Evolutionary conservation across 2,329 filamentous ascomycete genomes (phyloP).

Genomic region (Xylariaceae sp.): DNA sequence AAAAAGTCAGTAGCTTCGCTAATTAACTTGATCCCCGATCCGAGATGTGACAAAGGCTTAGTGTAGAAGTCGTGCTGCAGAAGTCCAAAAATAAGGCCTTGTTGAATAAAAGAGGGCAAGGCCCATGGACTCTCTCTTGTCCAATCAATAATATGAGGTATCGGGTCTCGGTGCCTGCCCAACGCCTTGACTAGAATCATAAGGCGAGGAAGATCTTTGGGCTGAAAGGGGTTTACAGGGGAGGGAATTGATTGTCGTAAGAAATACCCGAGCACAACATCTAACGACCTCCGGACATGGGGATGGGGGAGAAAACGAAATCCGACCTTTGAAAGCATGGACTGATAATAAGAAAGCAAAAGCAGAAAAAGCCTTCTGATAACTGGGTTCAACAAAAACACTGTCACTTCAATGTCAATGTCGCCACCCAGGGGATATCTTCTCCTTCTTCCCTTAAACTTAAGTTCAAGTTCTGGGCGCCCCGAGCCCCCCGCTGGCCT

Average conservation of each 20-base stretch:
- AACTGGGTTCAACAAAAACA: background rate
- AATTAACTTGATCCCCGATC: constrained; percentile 1
- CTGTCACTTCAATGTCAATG: background rate
- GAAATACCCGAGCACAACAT: constrained; percentile 7
- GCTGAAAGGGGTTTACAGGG: background rate
- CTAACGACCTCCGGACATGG: background rate
- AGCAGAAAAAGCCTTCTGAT: background rate
- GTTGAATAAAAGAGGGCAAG: background rate
- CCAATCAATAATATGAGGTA: background rate
- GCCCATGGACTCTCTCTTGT: no score
- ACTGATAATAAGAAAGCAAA: background rate
- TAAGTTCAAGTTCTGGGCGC: constrained; percentile 1
- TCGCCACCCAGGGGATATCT: background rate
- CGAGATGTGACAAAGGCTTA: constrained; percentile 6
- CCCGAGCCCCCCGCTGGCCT: background rate
- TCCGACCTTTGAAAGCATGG: no score
- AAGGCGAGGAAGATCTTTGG: background rate
- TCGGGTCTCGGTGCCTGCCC: background rate
- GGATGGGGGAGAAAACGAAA: background rate
- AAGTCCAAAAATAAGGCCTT: background rate
- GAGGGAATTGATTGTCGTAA: background rate
- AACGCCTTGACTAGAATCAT: background rate
- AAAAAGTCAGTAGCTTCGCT: no score
- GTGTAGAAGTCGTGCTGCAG: constrained; percentile 4
- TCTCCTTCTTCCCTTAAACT: background rate